A percentile compares a stretch with the other conserved stretches of the same genome.
phyloP scores from a whole-genome alignment of 208 protist genomes.

The Leptomonas seymouri region DNA sequence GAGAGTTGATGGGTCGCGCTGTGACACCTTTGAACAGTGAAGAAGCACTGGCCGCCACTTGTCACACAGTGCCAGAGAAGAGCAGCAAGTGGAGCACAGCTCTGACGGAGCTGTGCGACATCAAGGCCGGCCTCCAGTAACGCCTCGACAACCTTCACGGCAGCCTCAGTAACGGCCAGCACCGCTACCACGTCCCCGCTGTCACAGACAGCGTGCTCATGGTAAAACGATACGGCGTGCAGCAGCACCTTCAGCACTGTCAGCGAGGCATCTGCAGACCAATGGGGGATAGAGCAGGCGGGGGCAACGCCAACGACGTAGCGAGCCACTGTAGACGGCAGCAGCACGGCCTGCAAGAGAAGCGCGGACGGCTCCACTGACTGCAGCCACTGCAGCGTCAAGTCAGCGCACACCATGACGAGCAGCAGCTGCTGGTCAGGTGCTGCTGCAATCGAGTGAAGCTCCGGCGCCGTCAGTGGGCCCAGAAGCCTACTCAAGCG shows the following conservation, averaged over 20 bases:
- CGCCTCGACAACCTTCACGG: slow-evolving; percentile 3
- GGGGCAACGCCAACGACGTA: slow-evolving; percentile 1
- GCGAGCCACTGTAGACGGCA: slow-evolving; percentile 34
- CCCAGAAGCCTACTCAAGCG: slow-evolving; percentile 50
- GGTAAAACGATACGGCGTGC: slow-evolving; percentile 10
- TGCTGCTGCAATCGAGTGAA: background rate
- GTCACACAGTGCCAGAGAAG: slow-evolving; percentile 11
- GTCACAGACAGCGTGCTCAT: background rate
- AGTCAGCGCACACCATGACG: slow-evolving; percentile 11
- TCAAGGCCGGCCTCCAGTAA: slow-evolving; percentile 6
- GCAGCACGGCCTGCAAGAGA: slow-evolving; percentile 29
- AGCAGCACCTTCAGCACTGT: slow-evolving; percentile 20
- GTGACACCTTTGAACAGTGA: background rate
- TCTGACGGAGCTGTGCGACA: slow-evolving; percentile 1
- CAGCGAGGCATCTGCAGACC: slow-evolving; percentile 1
- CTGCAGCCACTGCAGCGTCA: slow-evolving; percentile 16
- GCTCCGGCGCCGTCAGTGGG: slow-evolving; percentile 10
- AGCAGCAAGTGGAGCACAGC: background rate
- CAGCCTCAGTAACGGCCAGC: slow-evolving; percentile 15
- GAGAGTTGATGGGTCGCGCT: slow-evolving; percentile 12
- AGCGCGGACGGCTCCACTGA: slow-evolving; percentile 4
- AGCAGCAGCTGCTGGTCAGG: slow-evolving; percentile 17
- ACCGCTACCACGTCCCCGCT: background rate
- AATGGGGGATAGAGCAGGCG: background rate
- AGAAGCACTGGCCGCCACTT: background rate